phyloP scores from a whole-genome alignment of 495 filamentous ascomycete species.

The Neurospora sp. region DNA sequence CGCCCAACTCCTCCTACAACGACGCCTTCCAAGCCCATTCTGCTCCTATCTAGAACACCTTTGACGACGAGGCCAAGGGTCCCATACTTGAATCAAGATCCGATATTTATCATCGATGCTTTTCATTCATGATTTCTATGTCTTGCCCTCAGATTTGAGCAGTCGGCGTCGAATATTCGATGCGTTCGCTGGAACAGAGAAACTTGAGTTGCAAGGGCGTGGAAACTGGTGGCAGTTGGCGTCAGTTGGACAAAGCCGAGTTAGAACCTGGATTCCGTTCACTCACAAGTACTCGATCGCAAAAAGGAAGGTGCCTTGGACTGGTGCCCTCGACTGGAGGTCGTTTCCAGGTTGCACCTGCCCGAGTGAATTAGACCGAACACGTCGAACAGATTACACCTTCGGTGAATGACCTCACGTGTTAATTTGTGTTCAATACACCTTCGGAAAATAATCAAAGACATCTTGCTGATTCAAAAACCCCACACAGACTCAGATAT shows the following conservation, averaged over 20 bases:
- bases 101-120: not conserved
- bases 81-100: not conserved
- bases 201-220: not conserved
- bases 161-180: not conserved
- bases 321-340: not conserved
- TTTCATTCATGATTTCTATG: not conserved
- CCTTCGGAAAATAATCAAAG: not conserved
- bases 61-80: constrained; percentile 23
- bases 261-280: not conserved
- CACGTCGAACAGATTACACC: too few relatives aligned
- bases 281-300: not conserved
- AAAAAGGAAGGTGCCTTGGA: not conserved
- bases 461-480: not conserved
- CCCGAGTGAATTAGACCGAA: not conserved
- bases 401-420: too few relatives aligned
- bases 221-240: not conserved
- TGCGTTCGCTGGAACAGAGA: not conserved
- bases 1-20: constrained; percentile 35
- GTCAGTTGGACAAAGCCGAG: not conserved
- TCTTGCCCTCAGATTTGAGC: not conserved
- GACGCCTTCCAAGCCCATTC: constrained; percentile 49
- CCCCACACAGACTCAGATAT: not conserved
- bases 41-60: constrained; percentile 46
- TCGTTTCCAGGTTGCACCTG: not conserved
- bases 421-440: not conserved